phyloP scores from a whole-genome alignment of 805 yeast genomes.

The Cyberlindnera saturnus region DNA sequence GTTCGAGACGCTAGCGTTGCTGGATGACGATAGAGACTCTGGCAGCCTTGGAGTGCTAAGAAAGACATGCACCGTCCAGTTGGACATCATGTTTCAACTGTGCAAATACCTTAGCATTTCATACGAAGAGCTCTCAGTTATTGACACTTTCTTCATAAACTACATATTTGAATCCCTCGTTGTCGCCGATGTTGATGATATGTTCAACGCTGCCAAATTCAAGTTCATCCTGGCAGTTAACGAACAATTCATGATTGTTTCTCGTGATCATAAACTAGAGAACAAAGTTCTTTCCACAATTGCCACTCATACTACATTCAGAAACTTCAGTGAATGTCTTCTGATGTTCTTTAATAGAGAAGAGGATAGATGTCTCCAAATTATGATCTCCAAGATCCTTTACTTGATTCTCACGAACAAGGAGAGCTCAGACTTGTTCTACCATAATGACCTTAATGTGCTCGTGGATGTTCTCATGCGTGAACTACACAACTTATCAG shows the following conservation, averaged over 20 bases:
- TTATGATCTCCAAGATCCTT: conserved; percentile 72
- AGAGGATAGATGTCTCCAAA: conserved; percentile 62
- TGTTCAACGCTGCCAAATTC: conserved; percentile 61
- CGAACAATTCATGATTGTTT: conserved; percentile 79
- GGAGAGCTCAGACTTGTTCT: conserved; percentile 58
- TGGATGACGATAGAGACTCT: conserved; percentile 24
- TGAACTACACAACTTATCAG: conserved; percentile 67
- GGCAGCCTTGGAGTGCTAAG: conserved; percentile 29
- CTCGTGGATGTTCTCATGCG: conserved; percentile 77
- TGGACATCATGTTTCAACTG: conserved; percentile 51
- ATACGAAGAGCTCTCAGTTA: conserved; percentile 32
- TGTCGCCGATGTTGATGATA: conserved; percentile 43
- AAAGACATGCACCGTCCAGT: conserved; percentile 35
- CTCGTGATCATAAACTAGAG: conserved; percentile 24
- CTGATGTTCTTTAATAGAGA: conserved; percentile 76
- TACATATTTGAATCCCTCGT: conserved; percentile 42
- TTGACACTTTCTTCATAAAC: conserved; percentile 41
- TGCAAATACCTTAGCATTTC: conserved; percentile 44
- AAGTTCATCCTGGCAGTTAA: conserved; percentile 68
- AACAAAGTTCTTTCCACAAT: conserved; percentile 56
- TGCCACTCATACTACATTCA: conserved; percentile 35
- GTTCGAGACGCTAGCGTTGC: conserved; percentile 12
- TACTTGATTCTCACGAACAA: conserved; percentile 64
- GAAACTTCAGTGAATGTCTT: conserved; percentile 59
- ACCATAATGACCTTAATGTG: conserved; percentile 79